Conservation (phyloP, 1,284 basidiomycete species). For the Kwoniella shivajii region DNA sequence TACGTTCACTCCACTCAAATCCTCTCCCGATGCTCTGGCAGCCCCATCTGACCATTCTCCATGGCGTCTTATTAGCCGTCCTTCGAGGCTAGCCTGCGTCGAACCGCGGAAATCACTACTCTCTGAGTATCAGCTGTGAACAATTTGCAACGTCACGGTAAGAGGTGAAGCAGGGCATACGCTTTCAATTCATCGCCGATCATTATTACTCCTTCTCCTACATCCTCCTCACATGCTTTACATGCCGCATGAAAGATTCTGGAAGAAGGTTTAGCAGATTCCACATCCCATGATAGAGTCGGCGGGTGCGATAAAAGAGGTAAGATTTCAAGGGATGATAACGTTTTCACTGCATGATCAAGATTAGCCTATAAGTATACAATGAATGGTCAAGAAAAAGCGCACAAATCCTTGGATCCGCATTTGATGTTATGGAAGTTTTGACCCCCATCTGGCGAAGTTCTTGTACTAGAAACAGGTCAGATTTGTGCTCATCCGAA, state of each 20-base stretch:
- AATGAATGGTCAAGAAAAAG: neutral
- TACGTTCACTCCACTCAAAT: slow-evolving; percentile 36
- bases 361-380: neutral
- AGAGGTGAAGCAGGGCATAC: slow-evolving; percentile 35
- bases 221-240: slow-evolving; percentile 22
- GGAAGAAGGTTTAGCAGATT: slow-evolving; percentile 45
- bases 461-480: slow-evolving; percentile 31
- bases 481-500: neutral
- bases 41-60: slow-evolving; percentile 54
- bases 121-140: neutral
- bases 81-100: slow-evolving; percentile 39
- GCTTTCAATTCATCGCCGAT: slow-evolving; percentile 54
- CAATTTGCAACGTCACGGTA: neutral
- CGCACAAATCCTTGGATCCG: slow-evolving; percentile 52
- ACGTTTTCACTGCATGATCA: slow-evolving; percentile 37
- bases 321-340: slow-evolving; percentile 42
- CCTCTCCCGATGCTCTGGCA: slow-evolving; percentile 32
- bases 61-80: slow-evolving; percentile 42
- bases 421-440: slow-evolving; percentile 51
- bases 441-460: slow-evolving; percentile 42
- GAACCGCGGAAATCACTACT: slow-evolving; percentile 51
- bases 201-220: slow-evolving; percentile 48
- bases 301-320: slow-evolving; percentile 41
- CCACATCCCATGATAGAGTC: slow-evolving; percentile 49
- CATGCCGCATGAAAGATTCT: slow-evolving; percentile 47